phyloP scores from a whole-genome alignment of 2,329 filamentous ascomycete genomes.

The Arthrinium phaeospermum region DNA sequence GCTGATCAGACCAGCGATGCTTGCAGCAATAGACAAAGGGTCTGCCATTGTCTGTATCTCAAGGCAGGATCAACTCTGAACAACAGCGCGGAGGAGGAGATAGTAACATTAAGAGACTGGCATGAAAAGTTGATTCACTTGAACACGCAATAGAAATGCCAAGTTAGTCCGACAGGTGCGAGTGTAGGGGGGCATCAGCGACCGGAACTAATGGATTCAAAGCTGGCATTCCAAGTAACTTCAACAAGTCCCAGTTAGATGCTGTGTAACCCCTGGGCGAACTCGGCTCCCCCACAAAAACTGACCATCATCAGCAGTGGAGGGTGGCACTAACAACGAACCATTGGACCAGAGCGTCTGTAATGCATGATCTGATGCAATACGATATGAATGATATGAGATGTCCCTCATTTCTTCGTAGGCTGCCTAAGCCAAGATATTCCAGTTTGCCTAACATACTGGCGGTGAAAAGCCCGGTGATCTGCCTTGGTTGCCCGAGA shows the following conservation, averaged over 20 bases:
- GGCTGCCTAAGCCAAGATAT: neutral
- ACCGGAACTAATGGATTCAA: no score
- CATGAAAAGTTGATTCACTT: no score
- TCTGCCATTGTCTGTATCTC: slow-evolving; percentile 24
- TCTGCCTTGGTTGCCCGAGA: neutral
- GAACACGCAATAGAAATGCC: no score
- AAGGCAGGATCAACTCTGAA: no score
- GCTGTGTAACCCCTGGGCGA: neutral
- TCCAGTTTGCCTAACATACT: neutral
- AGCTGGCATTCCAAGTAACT: no score
- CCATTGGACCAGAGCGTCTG: neutral
- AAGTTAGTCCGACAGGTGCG: no score
- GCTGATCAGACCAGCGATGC: slow-evolving; percentile 38
- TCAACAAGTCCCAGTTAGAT: neutral
- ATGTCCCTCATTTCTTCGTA: neutral
- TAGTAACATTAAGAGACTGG: no score
- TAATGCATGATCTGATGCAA: neutral
- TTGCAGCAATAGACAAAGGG: slow-evolving; percentile 35
- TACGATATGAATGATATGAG: neutral
- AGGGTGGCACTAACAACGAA: neutral
- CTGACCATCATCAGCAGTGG: neutral
- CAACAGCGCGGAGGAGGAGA: no score
- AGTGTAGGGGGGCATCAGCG: no score
- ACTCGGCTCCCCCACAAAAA: neutral
- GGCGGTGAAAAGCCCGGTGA: neutral